phyloP scores from a whole-genome alignment of 75 land plant species.

The Cryptomeria japonica region DNA sequence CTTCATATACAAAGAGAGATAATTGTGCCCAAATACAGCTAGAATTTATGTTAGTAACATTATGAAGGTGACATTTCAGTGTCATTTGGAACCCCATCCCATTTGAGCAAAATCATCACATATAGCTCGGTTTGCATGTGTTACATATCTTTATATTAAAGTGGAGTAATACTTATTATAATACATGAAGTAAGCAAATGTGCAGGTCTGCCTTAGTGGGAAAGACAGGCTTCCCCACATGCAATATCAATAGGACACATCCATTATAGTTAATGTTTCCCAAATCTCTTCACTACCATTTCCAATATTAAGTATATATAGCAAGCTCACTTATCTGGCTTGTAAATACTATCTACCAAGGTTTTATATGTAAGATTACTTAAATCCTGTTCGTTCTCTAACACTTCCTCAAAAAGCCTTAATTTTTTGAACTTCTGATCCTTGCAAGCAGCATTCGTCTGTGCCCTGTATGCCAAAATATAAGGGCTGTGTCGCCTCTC shows the following conservation, averaged over 20 bases:
- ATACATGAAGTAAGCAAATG: background rate
- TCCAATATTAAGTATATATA: constrained; percentile 21
- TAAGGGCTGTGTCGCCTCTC: constrained; percentile 31
- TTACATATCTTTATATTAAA: background rate
- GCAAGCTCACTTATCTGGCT: constrained; percentile 14
- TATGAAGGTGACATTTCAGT: background rate
- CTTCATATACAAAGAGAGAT: background rate
- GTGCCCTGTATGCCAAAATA: constrained; percentile 29
- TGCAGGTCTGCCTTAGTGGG: background rate
- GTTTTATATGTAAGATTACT: constrained; percentile 18
- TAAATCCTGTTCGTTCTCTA: constrained; percentile 13
- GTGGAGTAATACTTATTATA: background rate
- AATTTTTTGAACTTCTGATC: constrained; percentile 31
- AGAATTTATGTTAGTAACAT: background rate
- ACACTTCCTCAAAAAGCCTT: constrained; percentile 34
- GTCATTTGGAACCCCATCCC: background rate
- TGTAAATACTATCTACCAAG: constrained; percentile 24
- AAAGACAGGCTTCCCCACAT: background rate
- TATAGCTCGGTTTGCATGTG: background rate
- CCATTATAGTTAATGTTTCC: constrained; percentile 12
- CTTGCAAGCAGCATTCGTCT: constrained; percentile 27
- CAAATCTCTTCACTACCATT: constrained; percentile 19
- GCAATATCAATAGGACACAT: background rate
- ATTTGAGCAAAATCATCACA: background rate
- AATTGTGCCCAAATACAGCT: background rate